Base-by-base conservation (phyloP, 2,329 filamentous ascomycete species). In the Neoscytalidium dimidiatum region DNA sequence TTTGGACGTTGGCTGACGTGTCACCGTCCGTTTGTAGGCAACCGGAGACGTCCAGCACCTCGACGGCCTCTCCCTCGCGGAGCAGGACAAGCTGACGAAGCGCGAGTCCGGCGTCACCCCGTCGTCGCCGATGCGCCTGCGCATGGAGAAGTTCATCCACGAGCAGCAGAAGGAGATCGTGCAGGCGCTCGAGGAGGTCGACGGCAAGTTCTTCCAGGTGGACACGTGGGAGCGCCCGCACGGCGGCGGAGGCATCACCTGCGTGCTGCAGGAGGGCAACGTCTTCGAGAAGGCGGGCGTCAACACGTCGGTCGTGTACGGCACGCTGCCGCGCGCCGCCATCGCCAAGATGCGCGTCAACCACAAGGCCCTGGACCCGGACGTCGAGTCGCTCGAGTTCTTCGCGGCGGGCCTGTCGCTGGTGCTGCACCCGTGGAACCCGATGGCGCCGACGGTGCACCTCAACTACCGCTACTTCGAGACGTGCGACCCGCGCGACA, bases 401-500 rank as follows among this genome's bases (percentile, higher is more conserved):
- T 99, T 98, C 77, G 95, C 94, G 21, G 91, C 94, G 1, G 95
- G 95, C 4, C 83, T 99, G 62, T 97, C 93, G 74, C 85, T 99
- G 78, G 94, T 99, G 28, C 83, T 98, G 61, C 95, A 99, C 78
- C 95, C 95, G 1, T 85, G 88, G 72, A 99, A 99, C 79, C 95
- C 95, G 53, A 96, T 97, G 90, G 94, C 94, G 7, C 95, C 95
- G 0, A 99, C 95, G 0, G 95, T 99, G 19, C 95, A 99, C 78
- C 85, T 99, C 71, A 99, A 99, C 83, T 98, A 98, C 83, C 89
- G 95, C 65, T 99, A 99, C 81, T 99, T 99, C 75, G 95, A 99
- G 82, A 99, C 95, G 1, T 91, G 92, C 67, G 91, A 94, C 72
- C 86, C 90, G 8, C 56, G 56, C 26, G 90, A 94, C 71, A 92